Percentiles rank a stretch among this genome's conserved stretches.
Evolutionary conservation across 305 asterid species (phyloP).

Genomic region (Ajuga reptans): DNA sequence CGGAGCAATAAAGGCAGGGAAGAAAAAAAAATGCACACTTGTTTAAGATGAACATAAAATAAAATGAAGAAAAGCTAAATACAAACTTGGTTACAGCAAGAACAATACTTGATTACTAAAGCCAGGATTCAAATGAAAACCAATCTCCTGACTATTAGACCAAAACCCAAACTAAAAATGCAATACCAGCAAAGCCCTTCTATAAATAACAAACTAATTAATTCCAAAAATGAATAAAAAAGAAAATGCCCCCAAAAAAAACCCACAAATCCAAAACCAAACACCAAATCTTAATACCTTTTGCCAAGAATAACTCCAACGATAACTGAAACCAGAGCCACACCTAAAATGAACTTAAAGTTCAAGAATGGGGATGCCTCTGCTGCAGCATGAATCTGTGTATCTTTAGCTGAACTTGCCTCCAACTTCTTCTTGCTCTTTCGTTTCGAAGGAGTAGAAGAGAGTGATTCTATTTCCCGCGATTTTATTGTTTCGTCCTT

Average conservation of each 20-base stretch:
- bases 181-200: constrained; percentile 23
- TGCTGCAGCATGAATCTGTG: constrained; percentile 33
- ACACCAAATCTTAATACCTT: constrained; percentile 45
- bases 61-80: neutral
- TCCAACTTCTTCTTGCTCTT: constrained; percentile 74
- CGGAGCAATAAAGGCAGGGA: too few relatives aligned
- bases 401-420: constrained; percentile 33
- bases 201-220: constrained; percentile 28
- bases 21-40: too few relatives aligned
- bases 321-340: constrained; percentile 69
- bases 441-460: constrained; percentile 46
- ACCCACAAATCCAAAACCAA: constrained; percentile 20
- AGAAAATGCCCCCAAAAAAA: neutral
- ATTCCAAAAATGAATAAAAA: neutral
- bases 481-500: constrained; percentile 49
- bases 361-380: constrained; percentile 42
- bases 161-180: constrained; percentile 25
- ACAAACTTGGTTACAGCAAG: constrained; percentile 25
- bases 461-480: constrained; percentile 43
- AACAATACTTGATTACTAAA: constrained; percentile 15
- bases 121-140: constrained; percentile 44
- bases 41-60: neutral
- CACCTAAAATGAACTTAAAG: constrained; percentile 55
- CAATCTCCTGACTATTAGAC: constrained; percentile 33
- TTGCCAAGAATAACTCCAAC: constrained; percentile 74